Base-by-base conservation (phyloP, 2,329 filamentous ascomycete species). In the Didymella lethalis region DNA sequence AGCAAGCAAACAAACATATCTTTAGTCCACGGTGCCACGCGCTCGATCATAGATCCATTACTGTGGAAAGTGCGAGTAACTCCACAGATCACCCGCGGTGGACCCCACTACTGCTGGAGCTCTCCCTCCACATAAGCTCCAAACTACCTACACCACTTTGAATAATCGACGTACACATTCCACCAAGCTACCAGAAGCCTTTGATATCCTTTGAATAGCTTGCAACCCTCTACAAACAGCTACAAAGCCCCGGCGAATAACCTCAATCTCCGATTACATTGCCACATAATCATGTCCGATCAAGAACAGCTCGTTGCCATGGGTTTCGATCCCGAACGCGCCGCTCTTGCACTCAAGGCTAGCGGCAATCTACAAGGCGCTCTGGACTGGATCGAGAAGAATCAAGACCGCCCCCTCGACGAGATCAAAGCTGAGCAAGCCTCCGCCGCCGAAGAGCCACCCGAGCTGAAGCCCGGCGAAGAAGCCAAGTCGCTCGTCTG, bases 351-450 rank as follows among this genome's bases (percentile, higher is more conserved):
- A 34, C 83, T 97, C 64, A 92, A 94, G 79, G 92, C 91, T 73
- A 86, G 88, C 12, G 92, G 93, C 62, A 90, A 90, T 57, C 80
- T 97, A 46, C 90, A 95, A 75, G 90, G 89, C 66, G 95, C 95
- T 51, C 85, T 99, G 57, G 91, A 97, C 80, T 99, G 95, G 95
- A 86, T 99, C 1, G 93, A 96, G 75, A 86, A 90, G 69, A 96
- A 96, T 75, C 89, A 96, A 75, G 92, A 97, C 77, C 96, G 91
- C 69, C 84, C 91, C 1, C 75, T 97, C 41, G 93, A 97, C 36
- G 89, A 96, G 57, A 88, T 98, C 62, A 85, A 91, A 45, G 69
- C 69, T 20, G 74, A 76, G 56, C 60, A 66, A 40, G 71, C 71
- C 48, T 72, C 71, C 46, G 61, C 65, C 32, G 69, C 71, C 44